These are phyloP conservation scores for Mycosphaerella sp. DNA, from an alignment of 2,329 filamentous ascomycete genomes.

Conservation along the genomic window DNA sequence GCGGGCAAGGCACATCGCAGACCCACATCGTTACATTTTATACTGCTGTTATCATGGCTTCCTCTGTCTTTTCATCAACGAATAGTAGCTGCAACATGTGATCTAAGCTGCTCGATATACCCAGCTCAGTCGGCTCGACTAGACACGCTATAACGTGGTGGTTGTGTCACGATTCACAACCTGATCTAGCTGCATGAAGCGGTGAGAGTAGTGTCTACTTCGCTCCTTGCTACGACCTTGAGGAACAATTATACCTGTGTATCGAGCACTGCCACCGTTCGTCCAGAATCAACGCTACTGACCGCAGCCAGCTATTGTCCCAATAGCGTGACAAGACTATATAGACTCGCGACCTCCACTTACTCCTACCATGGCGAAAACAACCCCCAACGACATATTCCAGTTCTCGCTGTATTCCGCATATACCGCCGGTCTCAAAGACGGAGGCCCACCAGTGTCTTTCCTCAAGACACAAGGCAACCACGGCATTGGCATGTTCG, in stretches of 20 bases:
- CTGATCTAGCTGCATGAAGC: conserved; percentile 3
- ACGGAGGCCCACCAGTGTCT: conserved; percentile 32
- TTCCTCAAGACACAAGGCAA: conserved; percentile 40
- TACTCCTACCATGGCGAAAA: neutral
- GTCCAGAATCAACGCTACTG: too few species aligned
- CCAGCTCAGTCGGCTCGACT: neutral
- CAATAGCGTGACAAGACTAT: neutral
- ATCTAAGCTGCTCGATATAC: too few species aligned
- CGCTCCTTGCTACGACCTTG: too few species aligned
- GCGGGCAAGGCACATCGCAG: too few species aligned
- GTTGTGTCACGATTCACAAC: neutral
- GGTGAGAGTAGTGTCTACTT: neutral
- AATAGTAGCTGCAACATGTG: too few species aligned
- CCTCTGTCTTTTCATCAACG: too few species aligned
- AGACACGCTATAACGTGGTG: neutral
- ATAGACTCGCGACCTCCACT: too few species aligned
- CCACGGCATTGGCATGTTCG: conserved; percentile 40
- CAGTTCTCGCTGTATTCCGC: conserved; percentile 40
- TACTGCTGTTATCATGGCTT: too few species aligned
- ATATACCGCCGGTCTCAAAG: conserved; percentile 34
- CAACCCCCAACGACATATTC: conserved; percentile 43
- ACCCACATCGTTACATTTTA: too few species aligned
- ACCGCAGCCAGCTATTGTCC: neutral
- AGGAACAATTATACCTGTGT: too few species aligned
- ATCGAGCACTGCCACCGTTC: too few species aligned